Conservation (phyloP, 78 protist species). For the Capsaspora owczarzaki region DNA sequence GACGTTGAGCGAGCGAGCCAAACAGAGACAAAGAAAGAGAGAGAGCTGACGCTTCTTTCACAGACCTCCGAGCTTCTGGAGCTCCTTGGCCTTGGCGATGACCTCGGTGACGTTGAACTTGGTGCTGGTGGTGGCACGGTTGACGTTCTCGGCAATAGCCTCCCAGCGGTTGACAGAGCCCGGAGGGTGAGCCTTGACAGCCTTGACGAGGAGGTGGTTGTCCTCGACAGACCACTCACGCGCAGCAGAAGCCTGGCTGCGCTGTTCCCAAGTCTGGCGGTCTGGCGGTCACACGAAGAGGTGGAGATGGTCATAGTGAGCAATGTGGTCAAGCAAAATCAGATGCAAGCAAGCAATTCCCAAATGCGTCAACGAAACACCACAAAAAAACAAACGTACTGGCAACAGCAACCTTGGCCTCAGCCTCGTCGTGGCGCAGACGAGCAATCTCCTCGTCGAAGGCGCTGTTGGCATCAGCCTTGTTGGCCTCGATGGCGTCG, state of each 20-base stretch:
- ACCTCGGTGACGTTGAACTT: background rate
- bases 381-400: background rate
- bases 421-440: background rate
- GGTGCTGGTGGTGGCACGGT: background rate
- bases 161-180: constrained; percentile 29
- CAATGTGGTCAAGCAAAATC: background rate
- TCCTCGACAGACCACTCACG: constrained; percentile 21
- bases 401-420: background rate
- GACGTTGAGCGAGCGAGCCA: no score
- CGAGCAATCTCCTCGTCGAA: background rate
- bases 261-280: background rate
- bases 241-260: background rate
- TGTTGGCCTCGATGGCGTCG: background rate
- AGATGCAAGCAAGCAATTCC: background rate
- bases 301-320: no score
- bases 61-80: background rate
- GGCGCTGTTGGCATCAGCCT: background rate
- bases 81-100: background rate
- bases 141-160: background rate
- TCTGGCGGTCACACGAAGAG: background rate
- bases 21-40: background rate
- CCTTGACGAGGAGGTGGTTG: constrained; percentile 17
- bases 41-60: background rate
- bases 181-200: constrained; percentile 16
- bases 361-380: background rate